Conservation (phyloP, 2,329 filamentous ascomycete genomes). For the Botrytis byssoidea region DNA sequence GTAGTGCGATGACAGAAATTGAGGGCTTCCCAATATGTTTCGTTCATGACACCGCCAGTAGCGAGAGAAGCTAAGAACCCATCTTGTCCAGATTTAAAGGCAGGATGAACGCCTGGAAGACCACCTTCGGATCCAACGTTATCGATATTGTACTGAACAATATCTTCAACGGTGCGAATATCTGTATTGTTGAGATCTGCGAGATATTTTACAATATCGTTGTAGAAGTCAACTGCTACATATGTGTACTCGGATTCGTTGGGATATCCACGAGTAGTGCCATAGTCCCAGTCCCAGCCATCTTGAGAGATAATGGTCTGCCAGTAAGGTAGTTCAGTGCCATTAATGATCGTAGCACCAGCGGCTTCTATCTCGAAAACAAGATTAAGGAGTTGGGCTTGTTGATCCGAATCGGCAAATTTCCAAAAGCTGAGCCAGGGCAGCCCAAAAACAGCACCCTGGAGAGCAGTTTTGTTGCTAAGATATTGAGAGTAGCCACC, state of each 20-base stretch:
- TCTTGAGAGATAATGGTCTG: slow-evolving; percentile 60
- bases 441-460: slow-evolving; percentile 65
- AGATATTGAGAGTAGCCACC: slow-evolving; percentile 53
- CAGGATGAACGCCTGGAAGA: slow-evolving; percentile 57
- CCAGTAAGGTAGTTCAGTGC: slow-evolving; percentile 65
- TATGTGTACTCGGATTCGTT: slow-evolving; percentile 74
- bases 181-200: slow-evolving; percentile 57
- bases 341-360: slow-evolving; percentile 67
- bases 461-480: slow-evolving; percentile 45
- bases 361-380: slow-evolving; percentile 55
- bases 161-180: slow-evolving; percentile 59
- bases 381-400: slow-evolving; percentile 50
- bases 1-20: slow-evolving; percentile 57
- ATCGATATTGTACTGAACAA: slow-evolving; percentile 60
- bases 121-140: slow-evolving; percentile 69
- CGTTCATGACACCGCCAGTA: slow-evolving; percentile 59
- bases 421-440: slow-evolving; percentile 73
- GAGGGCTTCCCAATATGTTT: slow-evolving; percentile 67
- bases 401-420: slow-evolving; percentile 56
- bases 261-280: slow-evolving; percentile 57
- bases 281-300: slow-evolving; percentile 76
- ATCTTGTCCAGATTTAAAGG: slow-evolving; percentile 70
- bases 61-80: slow-evolving; percentile 63
- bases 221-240: slow-evolving; percentile 69
- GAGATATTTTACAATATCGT: slow-evolving; percentile 46